Conservation (phyloP, 805 yeast genomes). For the Yarrowia divulgata region DNA sequence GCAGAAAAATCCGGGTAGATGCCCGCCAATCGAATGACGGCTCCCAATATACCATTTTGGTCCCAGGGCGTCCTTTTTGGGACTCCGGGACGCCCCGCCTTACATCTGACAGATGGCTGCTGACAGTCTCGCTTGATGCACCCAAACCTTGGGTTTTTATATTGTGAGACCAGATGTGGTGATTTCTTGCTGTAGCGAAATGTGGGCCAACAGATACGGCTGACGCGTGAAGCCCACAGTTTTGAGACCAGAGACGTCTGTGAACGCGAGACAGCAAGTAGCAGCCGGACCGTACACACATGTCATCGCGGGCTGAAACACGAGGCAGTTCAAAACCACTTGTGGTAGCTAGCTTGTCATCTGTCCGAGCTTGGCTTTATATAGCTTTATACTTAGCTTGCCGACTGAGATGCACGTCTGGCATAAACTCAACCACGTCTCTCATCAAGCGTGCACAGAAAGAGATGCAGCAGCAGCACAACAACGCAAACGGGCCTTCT, state of each 20-base stretch:
- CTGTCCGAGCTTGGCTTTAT: not conserved
- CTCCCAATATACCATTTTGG: not conserved
- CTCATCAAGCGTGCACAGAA: constrained; percentile 21
- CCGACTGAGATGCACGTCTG: constrained; percentile 7
- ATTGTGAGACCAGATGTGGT: not conserved
- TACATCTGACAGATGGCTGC: not conserved
- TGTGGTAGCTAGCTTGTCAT: not conserved
- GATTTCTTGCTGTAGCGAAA: not conserved
- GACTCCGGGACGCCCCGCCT: not conserved
- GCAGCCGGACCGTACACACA: no score
- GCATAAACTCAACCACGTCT: constrained; percentile 25
- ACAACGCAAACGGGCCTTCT: constrained; percentile 33
- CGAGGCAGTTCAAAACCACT: no score
- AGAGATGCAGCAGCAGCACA: constrained; percentile 10
- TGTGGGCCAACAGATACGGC: not conserved
- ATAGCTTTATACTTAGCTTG: not conserved
- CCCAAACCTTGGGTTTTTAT: not conserved
- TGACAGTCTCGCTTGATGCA: not conserved
- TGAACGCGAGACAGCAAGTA: no score
- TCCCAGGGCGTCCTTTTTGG: not conserved
- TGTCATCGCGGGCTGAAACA: no score
- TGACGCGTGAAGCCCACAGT: not conserved
- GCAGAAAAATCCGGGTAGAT: not conserved
- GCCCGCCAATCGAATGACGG: not conserved
- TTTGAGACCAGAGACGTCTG: no score